Evolutionary conservation across 352 stramenopile genomes (phyloP).

Genomic region (Detonula confervacea): DNA sequence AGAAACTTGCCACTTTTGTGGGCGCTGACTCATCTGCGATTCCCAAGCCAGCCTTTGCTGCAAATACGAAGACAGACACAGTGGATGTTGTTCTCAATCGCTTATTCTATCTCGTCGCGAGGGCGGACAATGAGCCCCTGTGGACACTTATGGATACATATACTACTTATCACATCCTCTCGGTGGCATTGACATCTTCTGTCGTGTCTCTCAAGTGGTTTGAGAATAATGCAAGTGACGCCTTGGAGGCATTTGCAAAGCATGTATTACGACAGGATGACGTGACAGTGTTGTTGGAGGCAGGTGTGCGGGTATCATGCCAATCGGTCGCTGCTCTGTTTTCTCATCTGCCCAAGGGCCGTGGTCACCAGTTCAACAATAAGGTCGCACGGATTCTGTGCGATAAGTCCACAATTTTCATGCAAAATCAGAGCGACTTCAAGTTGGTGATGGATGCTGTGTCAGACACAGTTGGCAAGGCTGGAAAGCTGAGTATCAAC

Average conservation of each 20-base stretch:
- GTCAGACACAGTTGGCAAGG: constrained; percentile 27
- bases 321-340: constrained; percentile 27
- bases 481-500: constrained; percentile 28
- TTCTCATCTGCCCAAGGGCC: constrained; percentile 7
- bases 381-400: constrained; percentile 24
- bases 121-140: neutral
- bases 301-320: constrained; percentile 9
- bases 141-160: neutral
- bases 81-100: neutral
- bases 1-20: neutral
- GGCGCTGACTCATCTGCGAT: neutral
- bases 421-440: constrained; percentile 33
- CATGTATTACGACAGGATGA: constrained; percentile 3
- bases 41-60: neutral
- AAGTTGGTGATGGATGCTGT: constrained; percentile 20
- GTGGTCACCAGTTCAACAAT: constrained; percentile 39
- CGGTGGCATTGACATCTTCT: neutral
- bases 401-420: constrained; percentile 30
- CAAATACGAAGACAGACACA: neutral
- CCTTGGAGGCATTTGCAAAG: constrained; percentile 8
- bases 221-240: neutral
- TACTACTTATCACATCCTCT: constrained; percentile 3
- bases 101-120: neutral
- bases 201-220: constrained; percentile 7
- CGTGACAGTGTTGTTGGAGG: constrained; percentile 13